A percentile compares a stretch with the other conserved stretches of the same genome.
These are phyloP conservation scores for Clitopilus passeckerianus DNA, from an alignment of 768 basidiomycete species.

Conservation along the genomic window DNA sequence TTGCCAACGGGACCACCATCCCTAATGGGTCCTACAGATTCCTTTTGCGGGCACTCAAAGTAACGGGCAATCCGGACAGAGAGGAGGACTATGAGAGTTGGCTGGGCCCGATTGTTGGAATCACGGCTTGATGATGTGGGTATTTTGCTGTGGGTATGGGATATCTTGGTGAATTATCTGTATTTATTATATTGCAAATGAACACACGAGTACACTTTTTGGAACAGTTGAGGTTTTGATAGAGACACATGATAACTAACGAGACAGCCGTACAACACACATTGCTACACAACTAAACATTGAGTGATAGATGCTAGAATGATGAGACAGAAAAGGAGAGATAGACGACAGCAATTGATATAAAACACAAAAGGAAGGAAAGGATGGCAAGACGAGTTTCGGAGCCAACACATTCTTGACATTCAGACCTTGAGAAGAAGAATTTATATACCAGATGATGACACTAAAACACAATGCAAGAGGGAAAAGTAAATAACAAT, in stretches of 20 bases:
- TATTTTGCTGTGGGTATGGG: neutral
- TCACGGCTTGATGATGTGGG: slow-evolving; percentile 5
- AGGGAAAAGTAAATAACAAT: slow-evolving; percentile 1
- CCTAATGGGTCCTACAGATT: slow-evolving; percentile 36
- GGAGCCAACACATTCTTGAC: neutral
- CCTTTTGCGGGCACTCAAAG: slow-evolving; percentile 33
- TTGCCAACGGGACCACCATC: slow-evolving; percentile 39
- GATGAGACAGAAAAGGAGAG: slow-evolving; percentile 15
- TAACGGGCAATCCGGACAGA: slow-evolving; percentile 35
- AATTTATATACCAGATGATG: neutral
- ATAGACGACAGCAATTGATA: slow-evolving; percentile 3
- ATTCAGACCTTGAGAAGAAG: neutral
- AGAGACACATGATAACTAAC: slow-evolving; percentile 31
- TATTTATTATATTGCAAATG: neutral
- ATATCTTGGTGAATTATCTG: slow-evolving; percentile 1
- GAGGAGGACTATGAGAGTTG: slow-evolving; percentile 42
- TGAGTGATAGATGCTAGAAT: slow-evolving; percentile 18
- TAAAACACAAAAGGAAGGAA: slow-evolving; percentile 3
- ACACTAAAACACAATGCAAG: slow-evolving; percentile 1
- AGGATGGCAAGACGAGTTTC: neutral
- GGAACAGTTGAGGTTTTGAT: slow-evolving; percentile 4
- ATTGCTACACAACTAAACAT: slow-evolving; percentile 24
- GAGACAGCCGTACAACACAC: slow-evolving; percentile 19
- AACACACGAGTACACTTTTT: neutral
- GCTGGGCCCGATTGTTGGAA: slow-evolving; percentile 34